Evolutionary conservation across 2,329 filamentous ascomycete species (phyloP).

Genomic region (Trichoderma aggressivum): DNA sequence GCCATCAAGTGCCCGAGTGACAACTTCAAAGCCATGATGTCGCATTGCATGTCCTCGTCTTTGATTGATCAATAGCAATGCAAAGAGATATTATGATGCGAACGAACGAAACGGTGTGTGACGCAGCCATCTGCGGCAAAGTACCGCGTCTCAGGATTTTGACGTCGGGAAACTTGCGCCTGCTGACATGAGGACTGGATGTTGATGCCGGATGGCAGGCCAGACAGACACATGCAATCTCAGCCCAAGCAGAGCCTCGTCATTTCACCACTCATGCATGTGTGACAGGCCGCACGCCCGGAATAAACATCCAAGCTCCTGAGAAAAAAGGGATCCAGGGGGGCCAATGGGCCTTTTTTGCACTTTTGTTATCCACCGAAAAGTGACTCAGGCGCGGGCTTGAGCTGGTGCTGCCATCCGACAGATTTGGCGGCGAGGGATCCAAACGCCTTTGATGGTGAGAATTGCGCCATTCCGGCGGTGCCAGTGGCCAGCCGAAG

Average conservation of each 20-base stretch:
- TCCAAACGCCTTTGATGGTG: constrained; percentile 17
- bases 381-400: not conserved
- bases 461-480: constrained; percentile 18
- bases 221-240: not conserved
- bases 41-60: not conserved
- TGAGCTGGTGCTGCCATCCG: not conserved
- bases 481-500: not conserved
- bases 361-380: not conserved
- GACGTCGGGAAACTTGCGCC: not conserved
- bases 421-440: constrained; percentile 1
- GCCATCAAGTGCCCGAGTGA: constrained; percentile 6
- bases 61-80: not conserved
- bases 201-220: not conserved
- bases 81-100: not conserved
- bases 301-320: not conserved
- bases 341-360: constrained; percentile 4
- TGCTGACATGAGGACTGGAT: not conserved
- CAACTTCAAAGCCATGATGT: constrained; percentile 1
- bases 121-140: not conserved
- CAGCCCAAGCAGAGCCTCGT: not conserved
- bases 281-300: not conserved
- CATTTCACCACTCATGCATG: not conserved
- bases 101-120: not conserved
- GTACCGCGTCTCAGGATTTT: not conserved
- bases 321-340: not conserved